phyloP scores from a whole-genome alignment of 2,329 filamentous ascomycete species.

The Diaporthe velutina region DNA sequence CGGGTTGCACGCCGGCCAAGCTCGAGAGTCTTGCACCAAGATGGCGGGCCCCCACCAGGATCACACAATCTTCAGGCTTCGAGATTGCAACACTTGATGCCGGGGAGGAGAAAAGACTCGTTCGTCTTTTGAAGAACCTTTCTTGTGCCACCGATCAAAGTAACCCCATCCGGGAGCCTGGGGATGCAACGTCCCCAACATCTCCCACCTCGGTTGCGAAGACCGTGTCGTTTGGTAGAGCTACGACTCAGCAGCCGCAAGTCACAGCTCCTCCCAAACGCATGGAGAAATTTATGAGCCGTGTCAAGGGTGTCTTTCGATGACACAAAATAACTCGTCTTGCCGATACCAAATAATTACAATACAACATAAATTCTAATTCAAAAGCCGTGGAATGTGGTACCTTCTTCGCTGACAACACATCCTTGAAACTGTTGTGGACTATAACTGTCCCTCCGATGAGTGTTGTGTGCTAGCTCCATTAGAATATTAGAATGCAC shows the following conservation, averaged over 20 bases:
- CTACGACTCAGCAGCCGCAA: neutral
- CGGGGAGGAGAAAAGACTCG: neutral
- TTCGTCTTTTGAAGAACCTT: neutral
- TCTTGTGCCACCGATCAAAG: neutral
- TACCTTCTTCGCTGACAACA: no score
- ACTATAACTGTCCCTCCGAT: no score
- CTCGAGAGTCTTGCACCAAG: conserved; percentile 4
- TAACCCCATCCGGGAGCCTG: neutral
- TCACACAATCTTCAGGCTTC: conserved; percentile 4
- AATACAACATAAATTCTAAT: no score
- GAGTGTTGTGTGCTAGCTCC: no score
- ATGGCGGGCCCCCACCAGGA: neutral
- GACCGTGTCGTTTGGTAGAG: neutral
- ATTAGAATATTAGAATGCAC: no score
- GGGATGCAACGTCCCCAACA: neutral
- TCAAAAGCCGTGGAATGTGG: no score
- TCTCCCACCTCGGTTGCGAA: conserved; percentile 5
- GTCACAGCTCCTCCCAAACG: neutral
- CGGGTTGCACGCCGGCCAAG: neutral
- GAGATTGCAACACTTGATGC: neutral
- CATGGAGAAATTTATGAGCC: neutral
- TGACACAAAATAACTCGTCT: no score
- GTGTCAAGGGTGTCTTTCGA: neutral
- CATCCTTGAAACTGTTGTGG: no score
- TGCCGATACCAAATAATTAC: no score